Base-by-base conservation (phyloP, 805 yeast genomes). In the Metschnikowia proteae region DNA sequence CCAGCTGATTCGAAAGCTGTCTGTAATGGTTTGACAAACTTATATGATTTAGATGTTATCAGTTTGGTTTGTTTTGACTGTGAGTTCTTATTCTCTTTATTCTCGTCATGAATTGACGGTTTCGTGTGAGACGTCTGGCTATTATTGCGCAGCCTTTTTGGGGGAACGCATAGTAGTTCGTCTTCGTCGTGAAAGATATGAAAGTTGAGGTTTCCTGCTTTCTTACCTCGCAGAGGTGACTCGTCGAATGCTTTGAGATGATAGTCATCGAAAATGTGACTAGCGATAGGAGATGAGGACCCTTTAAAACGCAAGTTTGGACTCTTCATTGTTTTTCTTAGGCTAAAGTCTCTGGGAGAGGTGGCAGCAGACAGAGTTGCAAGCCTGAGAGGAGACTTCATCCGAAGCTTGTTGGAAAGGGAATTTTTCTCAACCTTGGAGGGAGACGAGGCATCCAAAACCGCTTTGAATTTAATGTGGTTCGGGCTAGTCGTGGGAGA, bases 1-100 rank as follows among this genome's bases (percentile, higher is more conserved):
- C 96, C 96, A 0, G 87, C 70, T 2, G 91, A 79, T 62, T 81
- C 76, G 65, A 88, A 88, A 11, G 94, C 96, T 0, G 91, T 84
- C 62, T 88, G 96, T 35, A 88, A 73, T 2, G 96, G 96, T 61
- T 85, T 86, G 23, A 86, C 94, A 42, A 81, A 79, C 54, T 81
- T 79, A 65, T 84, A 87, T 8, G 73, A 68, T 3, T 64, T 51
- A 42, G 63, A 64, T 46, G 50, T 38, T 30, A 45, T 17, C 11
- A 48, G 45, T 30, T 46, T 49, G 5, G 29, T 13, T 8, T 44
- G 38, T 26, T 40, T 41, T 5, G 17, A n/a, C 38, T 22, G 38
- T 9, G 35, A 36, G 13, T 37, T 23, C 25, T 52, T 55, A 45
- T 72, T 72, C 45, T 71, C 77, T 51, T 72, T 71, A 50, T 71